Base-by-base conservation (phyloP, 495 filamentous ascomycete species). In the Neurospora pannonica region DNA sequence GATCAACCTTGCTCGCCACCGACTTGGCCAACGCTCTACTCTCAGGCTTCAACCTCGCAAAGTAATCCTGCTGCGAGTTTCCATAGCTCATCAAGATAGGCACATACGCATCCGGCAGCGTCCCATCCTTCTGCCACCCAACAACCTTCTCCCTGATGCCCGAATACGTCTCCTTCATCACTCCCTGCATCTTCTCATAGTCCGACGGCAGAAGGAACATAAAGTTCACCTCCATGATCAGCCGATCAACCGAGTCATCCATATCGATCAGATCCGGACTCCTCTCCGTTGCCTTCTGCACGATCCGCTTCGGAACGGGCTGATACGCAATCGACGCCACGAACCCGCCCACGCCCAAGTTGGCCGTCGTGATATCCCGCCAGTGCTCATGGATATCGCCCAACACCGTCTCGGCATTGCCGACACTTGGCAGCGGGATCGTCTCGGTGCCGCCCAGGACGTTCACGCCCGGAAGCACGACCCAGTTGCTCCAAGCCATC, bases 1-100 rank as follows among this genome's bases (percentile, higher is more conserved):
- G 89, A 78, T 90, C 89, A 75, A 89, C 89, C 70, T 80, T 78
- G 17, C 81, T 82, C 67, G 86, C 75, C 38, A 88, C 85, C 19
- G 79, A 81, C 28, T 80, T 79, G 34, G 84, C 83, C 60, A 85
- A 80, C 72, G 78, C 76, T 73, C 79, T 72, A 36, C 84, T 88
- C 42, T 76, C 83, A 3, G 83, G 82, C 69, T 82, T 81, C 75
- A 90, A 82, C 15, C 89, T 82, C 2, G 85, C 86, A 81, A 88
- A 90, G 78, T 88, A 90, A 75, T 90, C 88, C 80, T 90, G 86
- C 36, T 84, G 79, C 71, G 82, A 86, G 79, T 87, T 88, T 1
- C 84, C 85, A 73, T 91, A 88, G 77, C 89, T 91, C 88, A 87
- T 86, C 81, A 90, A 90, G 0, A 90, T 73, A 5, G 88, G 88